Base-by-base conservation (phyloP, 2,329 filamentous ascomycete species). In the Penicillium fuscoglaucum region DNA sequence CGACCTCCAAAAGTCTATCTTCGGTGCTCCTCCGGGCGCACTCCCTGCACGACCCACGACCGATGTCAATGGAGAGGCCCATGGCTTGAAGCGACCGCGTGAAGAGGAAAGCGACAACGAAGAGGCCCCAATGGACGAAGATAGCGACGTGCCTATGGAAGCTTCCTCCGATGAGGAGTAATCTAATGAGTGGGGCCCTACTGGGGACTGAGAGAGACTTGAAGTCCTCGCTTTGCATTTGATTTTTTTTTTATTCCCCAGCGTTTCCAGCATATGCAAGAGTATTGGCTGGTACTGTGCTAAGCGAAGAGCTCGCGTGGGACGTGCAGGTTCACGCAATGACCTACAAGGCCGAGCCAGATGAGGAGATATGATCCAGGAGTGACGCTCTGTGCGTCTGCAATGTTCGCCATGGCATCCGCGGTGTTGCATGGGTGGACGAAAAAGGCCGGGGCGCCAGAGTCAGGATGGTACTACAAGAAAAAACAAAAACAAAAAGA, bases 371-470 rank as follows among this genome's bases (percentile, higher is more conserved):
- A 98, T 67, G 87, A 82, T 68, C 87, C 73, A 6, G 80, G 74
- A 19, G 67, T 75, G 45, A 79, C 63, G n/a, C 68, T 61, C 57
- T 66, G 66, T 50, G 68, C 67, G 15, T 74, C 69, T 66, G 83
- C 78, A 68, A 91, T 87, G 52, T 79, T 80, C 66, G 81, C 80
- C 83, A 98, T 90, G 52, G 90, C 90, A 64, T 93, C 89, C 56
- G 89, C 90, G 9, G 95, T 90, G 72, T 90, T 86, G 77, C 95
- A 98, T 26, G 95, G 93, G 78, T 99, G 95, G 67, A 98, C 83
- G 76, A 96, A 97, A 76, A 93, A 97, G 50, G 87, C 85, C 41
- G 92, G 91, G 58, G 87, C 76, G 53, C 89, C 89, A 58, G 87
- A 90, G 59, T 90, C 76, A 52, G 95, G 93, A 81, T 98, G 92